Percentiles rank a stretch among this genome's conserved stretches.
phyloP scores from a whole-genome alignment of 306 rosid species.

The Pachyrhizus erosus region DNA sequence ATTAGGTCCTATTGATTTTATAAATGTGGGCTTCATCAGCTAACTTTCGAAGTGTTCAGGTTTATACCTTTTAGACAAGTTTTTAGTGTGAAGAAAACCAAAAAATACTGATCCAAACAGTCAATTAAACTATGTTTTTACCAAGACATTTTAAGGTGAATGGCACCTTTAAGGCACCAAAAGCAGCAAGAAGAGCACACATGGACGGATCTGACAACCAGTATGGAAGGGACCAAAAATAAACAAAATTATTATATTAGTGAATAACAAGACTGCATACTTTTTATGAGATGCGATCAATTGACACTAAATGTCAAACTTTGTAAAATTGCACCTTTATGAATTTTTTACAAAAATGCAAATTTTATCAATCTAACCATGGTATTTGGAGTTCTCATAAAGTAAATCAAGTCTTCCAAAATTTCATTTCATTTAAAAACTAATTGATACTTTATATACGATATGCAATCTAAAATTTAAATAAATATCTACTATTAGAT shows the following conservation, averaged over 20 bases:
- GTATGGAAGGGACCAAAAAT: background rate
- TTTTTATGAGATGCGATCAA: background rate
- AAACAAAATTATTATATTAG: background rate
- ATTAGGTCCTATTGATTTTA: constrained; percentile 8
- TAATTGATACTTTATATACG: background rate
- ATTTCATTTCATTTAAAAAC: background rate
- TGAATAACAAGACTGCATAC: background rate
- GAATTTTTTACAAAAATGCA: background rate
- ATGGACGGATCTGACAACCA: background rate
- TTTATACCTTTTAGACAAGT: background rate
- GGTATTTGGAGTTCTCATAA: background rate
- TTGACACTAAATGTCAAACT: background rate
- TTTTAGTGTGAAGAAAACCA: background rate
- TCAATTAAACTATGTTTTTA: background rate
- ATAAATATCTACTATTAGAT: background rate
- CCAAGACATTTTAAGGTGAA: background rate
- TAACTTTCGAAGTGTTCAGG: background rate
- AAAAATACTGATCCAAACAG: background rate
- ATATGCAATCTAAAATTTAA: background rate
- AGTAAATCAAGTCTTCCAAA: background rate
- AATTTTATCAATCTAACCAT: background rate
- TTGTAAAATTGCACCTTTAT: background rate
- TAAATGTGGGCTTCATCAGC: constrained; percentile 5
- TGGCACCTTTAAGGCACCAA: background rate
- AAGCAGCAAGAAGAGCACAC: constrained; percentile 1